Evolutionary conservation across 495 filamentous ascomycete species (phyloP), one percentile per base, ranked within the genome.

Genomic region (Xylaria scruposa): DNA sequence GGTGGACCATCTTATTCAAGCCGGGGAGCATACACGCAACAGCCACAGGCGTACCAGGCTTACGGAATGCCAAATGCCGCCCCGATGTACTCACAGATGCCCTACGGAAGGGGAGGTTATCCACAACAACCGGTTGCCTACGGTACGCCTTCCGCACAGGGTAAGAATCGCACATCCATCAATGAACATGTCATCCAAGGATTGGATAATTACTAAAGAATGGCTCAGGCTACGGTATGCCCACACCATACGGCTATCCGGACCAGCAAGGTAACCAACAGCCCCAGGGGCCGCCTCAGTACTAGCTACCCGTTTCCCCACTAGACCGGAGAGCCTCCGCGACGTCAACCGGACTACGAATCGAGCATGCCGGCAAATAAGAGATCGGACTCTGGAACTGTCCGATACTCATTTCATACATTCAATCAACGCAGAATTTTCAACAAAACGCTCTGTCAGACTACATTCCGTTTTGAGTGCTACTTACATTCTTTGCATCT

Each of bases 1-100:
- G 73, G 77, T 31, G 77, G 76, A 42, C 59, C 72, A 12, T 17
- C 53, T 0, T 73, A 77, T 63, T 58, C 73, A 19, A 73, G 80
- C 47, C 81, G 86, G 70, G 82, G 84, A 73, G 82, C 80, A 38
- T 82, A 86, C 31, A 78, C 79, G 62, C 78, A 76, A 47, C 75
- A 75, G 31, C 75, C 78, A 33, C 76, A 75, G 47, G 77, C 75
- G 76, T 81, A 78, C 36, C 65, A 68, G n/a, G 40, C 72, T 13
- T 79, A 79, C 56, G 78, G 78, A 51, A 74, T 77, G 60, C 74
- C 76, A 21, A 73, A 73, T 66, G 31, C 63, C n/a, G 47, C 67
- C 12, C 38, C 67, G 54, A 78, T 79, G 76, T 79, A 79, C 47
- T 63, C 59, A 17, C 72, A 40, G 24, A 26, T 26, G 17, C 54